phyloP scores from a whole-genome alignment of 2,329 filamentous ascomycete genomes.

The Fusarium continuum region DNA sequence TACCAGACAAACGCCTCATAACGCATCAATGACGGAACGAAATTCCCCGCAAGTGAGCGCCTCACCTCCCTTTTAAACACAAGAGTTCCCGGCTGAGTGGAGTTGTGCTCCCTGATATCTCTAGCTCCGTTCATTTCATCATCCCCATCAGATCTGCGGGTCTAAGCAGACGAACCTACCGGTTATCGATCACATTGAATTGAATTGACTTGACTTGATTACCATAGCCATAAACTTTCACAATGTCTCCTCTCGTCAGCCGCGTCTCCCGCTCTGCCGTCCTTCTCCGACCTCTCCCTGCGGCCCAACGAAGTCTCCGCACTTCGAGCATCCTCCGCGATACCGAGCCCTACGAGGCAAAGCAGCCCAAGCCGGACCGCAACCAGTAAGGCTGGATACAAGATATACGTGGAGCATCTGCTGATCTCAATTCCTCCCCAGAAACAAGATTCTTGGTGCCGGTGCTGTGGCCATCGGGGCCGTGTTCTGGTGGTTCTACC shows the following conservation, averaged over 20 bases:
- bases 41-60: conserved; percentile 21
- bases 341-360: conserved; percentile 26
- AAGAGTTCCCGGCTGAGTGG: conserved; percentile 5
- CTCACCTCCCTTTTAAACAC: conserved; percentile 18
- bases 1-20: neutral
- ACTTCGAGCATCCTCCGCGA: conserved; percentile 29
- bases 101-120: conserved; percentile 20
- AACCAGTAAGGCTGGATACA: conserved; percentile 13
- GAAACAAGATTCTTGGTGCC: conserved; percentile 28
- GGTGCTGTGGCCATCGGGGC: conserved; percentile 22
- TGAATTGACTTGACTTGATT: neutral
- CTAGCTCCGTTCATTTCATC: conserved; percentile 9
- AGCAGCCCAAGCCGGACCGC: conserved; percentile 17
- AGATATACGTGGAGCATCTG: fast-evolving
- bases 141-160: conserved; percentile 8
- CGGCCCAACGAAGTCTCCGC: conserved; percentile 28
- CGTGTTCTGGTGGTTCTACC: conserved; percentile 32
- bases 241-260: conserved; percentile 17
- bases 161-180: neutral
- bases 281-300: conserved; percentile 26
- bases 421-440: neutral
- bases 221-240: neutral
- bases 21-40: conserved; percentile 33
- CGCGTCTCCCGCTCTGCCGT: conserved; percentile 21
- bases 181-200: neutral